Conservation (phyloP, 345 rosid genomes). For the Populus deltoides region DNA sequence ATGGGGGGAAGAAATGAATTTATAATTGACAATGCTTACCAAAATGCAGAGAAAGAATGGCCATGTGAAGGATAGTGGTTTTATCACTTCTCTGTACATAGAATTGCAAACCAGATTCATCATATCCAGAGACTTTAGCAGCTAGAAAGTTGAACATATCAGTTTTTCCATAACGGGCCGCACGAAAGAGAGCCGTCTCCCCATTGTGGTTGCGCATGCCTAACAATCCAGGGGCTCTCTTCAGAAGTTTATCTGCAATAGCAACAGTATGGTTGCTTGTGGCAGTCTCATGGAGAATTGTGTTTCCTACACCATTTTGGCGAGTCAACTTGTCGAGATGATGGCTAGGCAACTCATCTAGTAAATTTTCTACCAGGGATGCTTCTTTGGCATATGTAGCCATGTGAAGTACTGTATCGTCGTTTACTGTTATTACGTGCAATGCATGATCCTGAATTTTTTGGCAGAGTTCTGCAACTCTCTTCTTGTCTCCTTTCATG, state of each 20-base stretch:
- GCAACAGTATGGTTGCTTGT: background rate
- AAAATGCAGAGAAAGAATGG: constrained; percentile 1
- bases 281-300: background rate
- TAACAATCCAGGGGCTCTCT: background rate
- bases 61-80: constrained; percentile 3
- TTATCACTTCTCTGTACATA: constrained; percentile 1
- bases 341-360: background rate
- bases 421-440: constrained; percentile 2
- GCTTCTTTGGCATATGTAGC: constrained; percentile 9
- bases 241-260: constrained; percentile 5
- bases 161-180: background rate
- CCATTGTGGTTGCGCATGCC: constrained; percentile 12
- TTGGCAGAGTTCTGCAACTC: background rate
- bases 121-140: background rate
- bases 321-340: background rate
- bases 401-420: constrained; percentile 8
- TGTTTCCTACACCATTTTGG: background rate
- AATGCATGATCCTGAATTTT: background rate
- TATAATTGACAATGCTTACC: background rate
- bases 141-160: background rate
- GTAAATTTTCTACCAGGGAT: background rate
- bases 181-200: constrained; percentile 7
- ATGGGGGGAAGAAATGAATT: background rate
- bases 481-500: constrained; percentile 3
- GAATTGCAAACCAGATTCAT: background rate